Evolutionary conservation across 208 protist genomes (phyloP).

Genomic region (Trypanosoma scelopori): DNA sequence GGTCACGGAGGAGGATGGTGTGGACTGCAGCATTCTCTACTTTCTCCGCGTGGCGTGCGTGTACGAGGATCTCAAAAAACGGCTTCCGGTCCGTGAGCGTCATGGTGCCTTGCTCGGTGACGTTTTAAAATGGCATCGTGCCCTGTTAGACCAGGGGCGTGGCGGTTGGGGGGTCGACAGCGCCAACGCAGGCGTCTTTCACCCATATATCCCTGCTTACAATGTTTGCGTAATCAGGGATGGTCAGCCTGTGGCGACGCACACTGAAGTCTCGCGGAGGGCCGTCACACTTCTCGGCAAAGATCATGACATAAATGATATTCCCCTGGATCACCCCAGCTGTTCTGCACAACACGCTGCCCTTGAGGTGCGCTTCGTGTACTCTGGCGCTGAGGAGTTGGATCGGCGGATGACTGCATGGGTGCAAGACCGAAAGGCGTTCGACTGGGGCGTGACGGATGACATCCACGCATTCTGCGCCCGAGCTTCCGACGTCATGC

Average conservation of each 20-base stretch:
- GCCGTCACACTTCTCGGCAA: slow-evolving; percentile 71
- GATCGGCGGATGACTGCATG: slow-evolving; percentile 13
- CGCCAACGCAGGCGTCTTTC: slow-evolving; percentile 2
- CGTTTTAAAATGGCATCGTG: slow-evolving; percentile 39
- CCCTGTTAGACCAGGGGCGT: not conserved
- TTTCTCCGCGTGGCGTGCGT: slow-evolving; percentile 55
- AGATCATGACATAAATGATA: slow-evolving; percentile 57
- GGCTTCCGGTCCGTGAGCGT: slow-evolving; percentile 1
- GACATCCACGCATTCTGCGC: slow-evolving; percentile 28
- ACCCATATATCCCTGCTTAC: slow-evolving; percentile 57
- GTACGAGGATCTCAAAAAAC: slow-evolving; percentile 35
- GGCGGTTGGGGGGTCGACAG: not conserved
- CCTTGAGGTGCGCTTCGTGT: slow-evolving; percentile 60
- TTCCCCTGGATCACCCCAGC: slow-evolving; percentile 68
- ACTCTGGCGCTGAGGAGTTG: slow-evolving; percentile 19
- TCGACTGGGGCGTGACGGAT: slow-evolving; percentile 17
- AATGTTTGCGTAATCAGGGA: slow-evolving; percentile 65
- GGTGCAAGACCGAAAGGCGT: not conserved
- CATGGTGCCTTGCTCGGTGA: slow-evolving; percentile 25
- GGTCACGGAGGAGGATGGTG: slow-evolving; percentile 36
- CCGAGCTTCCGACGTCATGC: slow-evolving; percentile 31
- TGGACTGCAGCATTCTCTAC: slow-evolving; percentile 35
- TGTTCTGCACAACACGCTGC: slow-evolving; percentile 84
- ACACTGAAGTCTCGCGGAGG: slow-evolving; percentile 38
- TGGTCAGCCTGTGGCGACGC: slow-evolving; percentile 29